Conservation (phyloP, 768 basidiomycete species). For the Phlegmacium glaucopus region DNA sequence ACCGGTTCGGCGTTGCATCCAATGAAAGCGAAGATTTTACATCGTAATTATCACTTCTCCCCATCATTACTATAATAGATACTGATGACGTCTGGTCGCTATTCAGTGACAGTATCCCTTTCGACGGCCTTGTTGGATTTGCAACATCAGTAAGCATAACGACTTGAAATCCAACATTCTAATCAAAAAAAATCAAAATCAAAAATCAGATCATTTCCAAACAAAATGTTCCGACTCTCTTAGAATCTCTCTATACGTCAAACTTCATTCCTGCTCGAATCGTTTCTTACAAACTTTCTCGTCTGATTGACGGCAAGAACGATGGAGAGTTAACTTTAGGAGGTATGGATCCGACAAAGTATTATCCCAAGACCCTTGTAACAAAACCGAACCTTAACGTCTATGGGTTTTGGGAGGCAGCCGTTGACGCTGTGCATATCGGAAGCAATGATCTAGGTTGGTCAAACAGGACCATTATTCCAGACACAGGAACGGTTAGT, state of each 20-base stretch:
- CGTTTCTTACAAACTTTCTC: constrained; percentile 10
- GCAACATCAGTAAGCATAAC: constrained; percentile 12
- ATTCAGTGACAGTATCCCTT: constrained; percentile 30
- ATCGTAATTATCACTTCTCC: constrained; percentile 20
- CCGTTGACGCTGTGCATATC: constrained; percentile 4
- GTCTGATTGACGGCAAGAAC: constrained; percentile 26
- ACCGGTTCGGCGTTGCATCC: constrained; percentile 62
- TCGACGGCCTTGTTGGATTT: constrained; percentile 60
- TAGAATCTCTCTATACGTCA: constrained; percentile 7
- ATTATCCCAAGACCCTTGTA: constrained; percentile 42
- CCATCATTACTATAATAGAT: too few species aligned
- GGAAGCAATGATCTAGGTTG: constrained; percentile 12
- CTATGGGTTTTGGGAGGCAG: constrained; percentile 6
- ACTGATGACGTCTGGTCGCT: too few species aligned
- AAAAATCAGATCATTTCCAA: constrained; percentile 7
- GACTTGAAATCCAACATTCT: too few species aligned
- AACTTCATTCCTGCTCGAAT: constrained; percentile 6
- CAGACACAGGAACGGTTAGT: constrained; percentile 18
- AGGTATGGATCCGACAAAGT: constrained; percentile 53
- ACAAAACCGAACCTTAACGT: constrained; percentile 48
- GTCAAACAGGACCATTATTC: constrained; percentile 13
- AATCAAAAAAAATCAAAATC: too few species aligned
- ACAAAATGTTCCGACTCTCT: constrained; percentile 6
- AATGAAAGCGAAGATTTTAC: constrained; percentile 55
- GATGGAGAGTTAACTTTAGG: constrained; percentile 66